phyloP scores from a whole-genome alignment of 2,329 filamentous ascomycete species.

The Diaporthe aspalathi region DNA sequence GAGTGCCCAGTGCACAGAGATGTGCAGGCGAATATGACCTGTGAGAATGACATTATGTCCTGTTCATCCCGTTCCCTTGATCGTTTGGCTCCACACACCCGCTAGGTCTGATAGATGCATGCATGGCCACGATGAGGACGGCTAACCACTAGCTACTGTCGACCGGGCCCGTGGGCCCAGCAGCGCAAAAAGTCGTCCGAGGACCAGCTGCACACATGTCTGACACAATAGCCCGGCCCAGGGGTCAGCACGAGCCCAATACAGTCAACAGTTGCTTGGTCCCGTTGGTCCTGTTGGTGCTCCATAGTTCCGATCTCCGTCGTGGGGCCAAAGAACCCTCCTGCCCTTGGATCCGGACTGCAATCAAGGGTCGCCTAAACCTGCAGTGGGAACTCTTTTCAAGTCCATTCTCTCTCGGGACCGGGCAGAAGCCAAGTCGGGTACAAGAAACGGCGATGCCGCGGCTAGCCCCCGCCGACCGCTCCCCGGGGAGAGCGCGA shows the following conservation, averaged over 20 bases:
- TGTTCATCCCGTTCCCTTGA: not conserved
- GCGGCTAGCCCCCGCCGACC: too few species aligned
- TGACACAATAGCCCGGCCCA: not conserved
- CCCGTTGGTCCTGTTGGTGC: too few species aligned
- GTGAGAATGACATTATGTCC: not conserved
- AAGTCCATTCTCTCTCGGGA: too few species aligned
- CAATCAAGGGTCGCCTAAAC: not conserved
- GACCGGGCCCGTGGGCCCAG: not conserved
- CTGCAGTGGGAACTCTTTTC: not conserved
- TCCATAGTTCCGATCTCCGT: not conserved
- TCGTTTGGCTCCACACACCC: not conserved
- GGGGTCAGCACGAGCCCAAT: not conserved
- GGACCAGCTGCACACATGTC: not conserved
- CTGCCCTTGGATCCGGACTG: not conserved
- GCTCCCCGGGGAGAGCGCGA: too few species aligned
- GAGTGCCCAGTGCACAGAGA: not conserved
- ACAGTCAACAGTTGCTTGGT: not conserved
- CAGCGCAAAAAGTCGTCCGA: not conserved
- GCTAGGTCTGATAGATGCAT: not conserved
- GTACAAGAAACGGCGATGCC: not conserved
- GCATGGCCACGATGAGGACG: not conserved
- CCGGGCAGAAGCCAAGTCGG: not conserved
- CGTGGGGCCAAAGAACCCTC: not conserved
- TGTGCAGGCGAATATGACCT: not conserved
- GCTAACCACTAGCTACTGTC: constrained; percentile 1